Evolutionary conservation across 2,329 filamentous ascomycete species (phyloP).

Genomic region (Lasiodiplodia gonubiensis): DNA sequence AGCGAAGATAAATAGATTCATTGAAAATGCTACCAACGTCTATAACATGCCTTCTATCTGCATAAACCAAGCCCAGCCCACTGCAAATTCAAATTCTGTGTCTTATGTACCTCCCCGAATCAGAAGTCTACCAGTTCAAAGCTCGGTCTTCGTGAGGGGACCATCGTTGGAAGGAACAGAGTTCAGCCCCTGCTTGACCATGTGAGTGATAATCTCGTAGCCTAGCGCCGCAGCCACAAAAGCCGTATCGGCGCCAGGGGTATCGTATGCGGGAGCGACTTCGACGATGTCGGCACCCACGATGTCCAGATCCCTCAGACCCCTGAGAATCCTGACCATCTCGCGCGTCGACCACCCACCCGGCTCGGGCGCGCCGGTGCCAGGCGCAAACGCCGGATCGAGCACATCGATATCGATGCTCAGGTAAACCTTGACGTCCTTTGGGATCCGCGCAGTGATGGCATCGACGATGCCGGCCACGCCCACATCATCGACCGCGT

Average conservation of each 20-base stretch:
- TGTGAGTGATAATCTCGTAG: slow-evolving; percentile 80
- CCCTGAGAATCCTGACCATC: slow-evolving; percentile 63
- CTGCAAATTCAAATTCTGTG: too few relatives aligned
- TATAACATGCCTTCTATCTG: too few relatives aligned
- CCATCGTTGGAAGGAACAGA: too few relatives aligned
- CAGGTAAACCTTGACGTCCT: slow-evolving; percentile 57
- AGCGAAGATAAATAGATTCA: too few relatives aligned
- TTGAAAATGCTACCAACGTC: too few relatives aligned
- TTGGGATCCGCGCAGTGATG: slow-evolving; percentile 56
- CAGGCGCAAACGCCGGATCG: slow-evolving; percentile 61
- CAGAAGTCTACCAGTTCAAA: not conserved
- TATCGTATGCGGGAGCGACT: slow-evolving; percentile 67
- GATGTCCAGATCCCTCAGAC: slow-evolving; percentile 61
- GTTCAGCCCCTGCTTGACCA: slow-evolving; percentile 64
- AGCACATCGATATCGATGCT: slow-evolving; percentile 63
- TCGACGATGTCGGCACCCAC: slow-evolving; percentile 67
- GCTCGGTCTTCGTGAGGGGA: too few relatives aligned
- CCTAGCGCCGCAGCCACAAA: slow-evolving; percentile 66
- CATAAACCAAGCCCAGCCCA: too few relatives aligned
- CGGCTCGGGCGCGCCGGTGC: slow-evolving; percentile 66
- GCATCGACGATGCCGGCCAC: slow-evolving; percentile 54
- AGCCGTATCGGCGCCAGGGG: slow-evolving; percentile 63
- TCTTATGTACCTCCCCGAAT: too few relatives aligned
- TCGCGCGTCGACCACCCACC: slow-evolving; percentile 68
- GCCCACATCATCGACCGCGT: slow-evolving; percentile 69